A percentile compares a stretch with the other conserved stretches of the same genome.
phyloP scores from a whole-genome alignment of 192 early-diverging fungal species.

The Hyaloraphidium curvatum region DNA sequence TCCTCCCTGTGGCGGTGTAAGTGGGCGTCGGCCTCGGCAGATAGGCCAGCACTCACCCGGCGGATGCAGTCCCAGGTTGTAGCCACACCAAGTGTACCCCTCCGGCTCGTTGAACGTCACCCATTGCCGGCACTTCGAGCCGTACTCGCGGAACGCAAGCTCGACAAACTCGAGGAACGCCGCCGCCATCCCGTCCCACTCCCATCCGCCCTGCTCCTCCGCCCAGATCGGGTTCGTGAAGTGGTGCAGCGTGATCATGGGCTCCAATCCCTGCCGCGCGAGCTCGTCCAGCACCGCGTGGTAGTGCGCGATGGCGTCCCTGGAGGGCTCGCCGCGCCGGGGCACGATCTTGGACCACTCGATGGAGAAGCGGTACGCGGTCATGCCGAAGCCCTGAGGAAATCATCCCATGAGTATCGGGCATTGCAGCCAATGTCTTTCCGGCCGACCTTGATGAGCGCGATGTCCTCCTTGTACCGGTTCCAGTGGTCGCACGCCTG shows the following conservation, averaged over 20 bases:
- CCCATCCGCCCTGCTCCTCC: not conserved
- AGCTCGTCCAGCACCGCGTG: not conserved
- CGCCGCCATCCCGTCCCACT: not conserved
- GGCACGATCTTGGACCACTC: constrained; percentile 1
- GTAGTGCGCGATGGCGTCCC: not conserved
- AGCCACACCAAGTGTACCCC: not conserved
- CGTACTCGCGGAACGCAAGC: constrained; percentile 18
- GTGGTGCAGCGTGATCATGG: not conserved
- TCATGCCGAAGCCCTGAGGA: not conserved
- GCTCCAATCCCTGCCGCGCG: not conserved
- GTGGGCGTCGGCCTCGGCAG: no score
- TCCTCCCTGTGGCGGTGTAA: no score
- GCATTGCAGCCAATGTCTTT: no score
- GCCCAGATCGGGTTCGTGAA: constrained; percentile 2
- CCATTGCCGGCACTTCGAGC: constrained; percentile 22
- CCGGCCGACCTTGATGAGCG: not conserved
- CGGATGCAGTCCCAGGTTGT: not conserved
- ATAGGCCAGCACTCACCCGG: not conserved
- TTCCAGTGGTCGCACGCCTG: not conserved
- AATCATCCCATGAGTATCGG: no score
- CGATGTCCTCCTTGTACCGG: not conserved
- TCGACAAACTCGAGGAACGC: constrained; percentile 21
- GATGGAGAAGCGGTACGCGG: not conserved
- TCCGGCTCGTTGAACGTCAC: constrained; percentile 24
- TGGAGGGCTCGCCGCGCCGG: not conserved